Percentiles rank a stretch among this genome's conserved stretches.
Evolutionary conservation across 2,329 filamentous ascomycete species (phyloP).

Genomic region (Aspergillus tanneri): DNA sequence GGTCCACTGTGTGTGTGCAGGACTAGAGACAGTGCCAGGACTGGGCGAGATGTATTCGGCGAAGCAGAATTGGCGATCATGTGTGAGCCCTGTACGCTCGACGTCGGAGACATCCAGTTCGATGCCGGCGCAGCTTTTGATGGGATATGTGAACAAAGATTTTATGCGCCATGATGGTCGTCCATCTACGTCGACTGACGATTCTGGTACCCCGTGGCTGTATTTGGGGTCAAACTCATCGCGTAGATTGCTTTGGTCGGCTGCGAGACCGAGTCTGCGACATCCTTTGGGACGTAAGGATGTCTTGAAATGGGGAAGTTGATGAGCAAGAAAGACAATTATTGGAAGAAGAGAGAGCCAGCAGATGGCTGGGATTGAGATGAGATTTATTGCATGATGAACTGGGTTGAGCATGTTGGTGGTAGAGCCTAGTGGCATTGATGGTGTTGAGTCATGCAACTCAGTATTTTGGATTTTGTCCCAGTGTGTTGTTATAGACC

Average conservation of each 20-base stretch:
- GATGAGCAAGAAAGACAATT: neutral
- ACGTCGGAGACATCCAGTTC: constrained; percentile 67
- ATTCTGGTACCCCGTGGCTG: constrained; percentile 35
- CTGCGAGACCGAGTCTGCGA: constrained; percentile 50
- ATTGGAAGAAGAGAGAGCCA: neutral
- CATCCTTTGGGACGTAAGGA: constrained; percentile 47
- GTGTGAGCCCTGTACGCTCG: constrained; percentile 67
- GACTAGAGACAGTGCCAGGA: constrained; percentile 3
- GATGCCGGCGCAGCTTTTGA: constrained; percentile 78
- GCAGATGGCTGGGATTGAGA: neutral
- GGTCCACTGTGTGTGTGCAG: constrained; percentile 30
- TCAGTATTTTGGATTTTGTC: neutral
- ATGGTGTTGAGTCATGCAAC: neutral
- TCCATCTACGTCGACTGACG: constrained; percentile 33
- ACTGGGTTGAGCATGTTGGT: neutral
- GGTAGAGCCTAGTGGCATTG: neutral
- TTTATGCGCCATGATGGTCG: constrained; percentile 54
- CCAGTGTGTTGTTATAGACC: too few relatives aligned
- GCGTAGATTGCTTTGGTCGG: constrained; percentile 51
- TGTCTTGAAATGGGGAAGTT: too few relatives aligned
- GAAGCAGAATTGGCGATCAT: constrained; percentile 81
- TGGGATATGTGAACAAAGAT: constrained; percentile 74
- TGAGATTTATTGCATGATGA: neutral
- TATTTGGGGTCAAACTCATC: constrained; percentile 59
- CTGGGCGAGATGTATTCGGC: constrained; percentile 58